Evolutionary conservation across 345 rosid species (phyloP).

Genomic region (Populus pruinosa): DNA sequence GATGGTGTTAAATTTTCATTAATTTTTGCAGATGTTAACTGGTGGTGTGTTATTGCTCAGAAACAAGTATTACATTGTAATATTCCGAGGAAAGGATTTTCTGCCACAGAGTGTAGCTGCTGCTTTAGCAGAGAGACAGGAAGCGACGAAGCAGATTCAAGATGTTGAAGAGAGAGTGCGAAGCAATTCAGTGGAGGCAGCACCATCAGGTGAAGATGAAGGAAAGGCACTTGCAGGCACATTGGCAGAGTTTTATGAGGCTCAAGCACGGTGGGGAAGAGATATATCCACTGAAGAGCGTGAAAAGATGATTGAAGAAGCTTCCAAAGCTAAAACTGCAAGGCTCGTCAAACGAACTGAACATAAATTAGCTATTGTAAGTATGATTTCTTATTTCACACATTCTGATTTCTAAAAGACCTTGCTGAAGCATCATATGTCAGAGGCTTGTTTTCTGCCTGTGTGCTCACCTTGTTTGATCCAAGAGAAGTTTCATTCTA

Average conservation of each 20-base stretch:
- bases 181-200: conserved; percentile 40
- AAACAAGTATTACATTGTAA: conserved; percentile 86
- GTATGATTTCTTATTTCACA: conserved; percentile 22
- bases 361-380: conserved; percentile 79
- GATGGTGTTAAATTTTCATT: conserved; percentile 3
- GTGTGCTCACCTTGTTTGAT: too few species aligned
- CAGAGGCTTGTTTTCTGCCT: not conserved
- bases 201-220: conserved; percentile 45
- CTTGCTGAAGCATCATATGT: not conserved
- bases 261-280: conserved; percentile 93
- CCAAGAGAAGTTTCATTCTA: not conserved
- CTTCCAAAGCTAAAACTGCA: conserved; percentile 57
- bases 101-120: conserved; percentile 81
- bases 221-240: conserved; percentile 78
- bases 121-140: conserved; percentile 82
- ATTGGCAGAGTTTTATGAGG: conserved; percentile 94
- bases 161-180: conserved; percentile 80
- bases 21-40: conserved; percentile 57
- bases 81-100: conserved; percentile 98
- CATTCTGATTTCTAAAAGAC: not conserved
- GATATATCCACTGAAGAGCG: conserved; percentile 70
- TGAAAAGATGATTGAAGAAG: conserved; percentile 88
- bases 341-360: conserved; percentile 68
- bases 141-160: conserved; percentile 68
- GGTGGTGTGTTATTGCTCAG: conserved; percentile 92